Evolutionary conservation across 805 yeast genomes (phyloP).

Genomic region (Wickerhamiella vanderwaltii): DNA sequence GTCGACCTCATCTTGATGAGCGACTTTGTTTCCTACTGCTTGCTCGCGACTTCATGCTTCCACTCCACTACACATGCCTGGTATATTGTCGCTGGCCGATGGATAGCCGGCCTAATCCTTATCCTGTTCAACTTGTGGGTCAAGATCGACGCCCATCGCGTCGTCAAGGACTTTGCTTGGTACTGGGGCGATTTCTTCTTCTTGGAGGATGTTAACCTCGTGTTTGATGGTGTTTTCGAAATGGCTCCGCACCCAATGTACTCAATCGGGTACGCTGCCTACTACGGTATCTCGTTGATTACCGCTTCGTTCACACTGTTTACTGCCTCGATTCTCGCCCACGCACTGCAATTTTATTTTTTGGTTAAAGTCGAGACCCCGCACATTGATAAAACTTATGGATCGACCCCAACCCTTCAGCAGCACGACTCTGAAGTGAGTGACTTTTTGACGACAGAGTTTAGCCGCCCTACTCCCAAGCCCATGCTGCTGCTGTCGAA

Average conservation of each 20-base stretch:
- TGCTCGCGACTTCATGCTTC: slow-evolving; percentile 28
- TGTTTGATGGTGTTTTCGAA: slow-evolving; percentile 81
- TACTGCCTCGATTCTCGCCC: slow-evolving; percentile 60
- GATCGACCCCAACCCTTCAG: slow-evolving; percentile 8
- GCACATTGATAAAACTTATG: slow-evolving; percentile 65
- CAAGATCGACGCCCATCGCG: slow-evolving; percentile 75
- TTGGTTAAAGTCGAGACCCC: slow-evolving; percentile 70
- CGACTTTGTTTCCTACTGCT: slow-evolving; percentile 64
- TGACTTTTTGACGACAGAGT: background rate
- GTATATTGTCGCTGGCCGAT: slow-evolving; percentile 35
- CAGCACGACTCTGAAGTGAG: background rate
- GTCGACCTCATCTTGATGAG: slow-evolving; percentile 78
- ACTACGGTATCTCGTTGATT: slow-evolving; percentile 70
- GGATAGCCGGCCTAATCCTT: slow-evolving; percentile 46
- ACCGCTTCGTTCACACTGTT: slow-evolving; percentile 62
- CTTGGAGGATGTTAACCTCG: slow-evolving; percentile 54
- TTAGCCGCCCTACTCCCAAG: slow-evolving; percentile 10
- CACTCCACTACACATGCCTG: slow-evolving; percentile 28
- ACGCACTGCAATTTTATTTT: slow-evolving; percentile 63
- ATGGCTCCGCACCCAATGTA: slow-evolving; percentile 91
- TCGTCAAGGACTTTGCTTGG: slow-evolving; percentile 86
- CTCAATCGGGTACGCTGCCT: slow-evolving; percentile 78
- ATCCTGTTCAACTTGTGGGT: slow-evolving; percentile 73
- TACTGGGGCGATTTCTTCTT: slow-evolving; percentile 92
- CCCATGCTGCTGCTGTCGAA: slow-evolving; percentile 47